Conservation (phyloP, 148 eudicot genomes). For the Polygonum maritimum region DNA sequence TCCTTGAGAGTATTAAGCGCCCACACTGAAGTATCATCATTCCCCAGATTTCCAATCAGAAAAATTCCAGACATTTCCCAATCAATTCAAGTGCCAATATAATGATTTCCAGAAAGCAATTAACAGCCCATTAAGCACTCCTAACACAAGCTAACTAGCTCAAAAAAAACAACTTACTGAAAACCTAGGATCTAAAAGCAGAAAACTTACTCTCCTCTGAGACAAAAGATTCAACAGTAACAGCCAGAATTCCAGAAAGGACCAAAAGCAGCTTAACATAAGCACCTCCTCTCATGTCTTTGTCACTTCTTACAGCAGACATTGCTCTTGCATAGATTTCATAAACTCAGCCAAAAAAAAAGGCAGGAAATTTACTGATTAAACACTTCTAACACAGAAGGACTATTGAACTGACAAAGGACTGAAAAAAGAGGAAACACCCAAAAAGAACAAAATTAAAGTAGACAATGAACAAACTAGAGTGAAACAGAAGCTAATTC, state of each 20-base stretch:
- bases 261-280: constrained; percentile 34
- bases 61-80: background rate
- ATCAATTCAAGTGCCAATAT: background rate
- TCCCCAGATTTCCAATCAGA: constrained; percentile 15
- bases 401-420: background rate
- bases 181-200: constrained; percentile 3
- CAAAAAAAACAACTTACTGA: background rate
- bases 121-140: background rate
- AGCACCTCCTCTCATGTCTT: constrained; percentile 33
- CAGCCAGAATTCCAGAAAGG: constrained; percentile 32
- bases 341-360: constrained; percentile 10
- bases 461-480: background rate
- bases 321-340: background rate
- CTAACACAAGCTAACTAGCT: background rate
- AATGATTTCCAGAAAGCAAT: constrained; percentile 2
- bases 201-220: constrained; percentile 46
- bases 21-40: constrained; percentile 33
- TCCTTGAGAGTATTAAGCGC: constrained; percentile 73
- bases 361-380: constrained; percentile 14
- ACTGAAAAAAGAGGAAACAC: background rate
- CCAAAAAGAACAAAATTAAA: background rate
- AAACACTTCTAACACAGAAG: background rate
- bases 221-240: constrained; percentile 39
- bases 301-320: background rate
- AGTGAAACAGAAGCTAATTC: background rate